Percentiles rank a stretch among this genome's conserved stretches.
Conservation (phyloP, 306 rosid genomes). For the Spatholobus suberectus region DNA sequence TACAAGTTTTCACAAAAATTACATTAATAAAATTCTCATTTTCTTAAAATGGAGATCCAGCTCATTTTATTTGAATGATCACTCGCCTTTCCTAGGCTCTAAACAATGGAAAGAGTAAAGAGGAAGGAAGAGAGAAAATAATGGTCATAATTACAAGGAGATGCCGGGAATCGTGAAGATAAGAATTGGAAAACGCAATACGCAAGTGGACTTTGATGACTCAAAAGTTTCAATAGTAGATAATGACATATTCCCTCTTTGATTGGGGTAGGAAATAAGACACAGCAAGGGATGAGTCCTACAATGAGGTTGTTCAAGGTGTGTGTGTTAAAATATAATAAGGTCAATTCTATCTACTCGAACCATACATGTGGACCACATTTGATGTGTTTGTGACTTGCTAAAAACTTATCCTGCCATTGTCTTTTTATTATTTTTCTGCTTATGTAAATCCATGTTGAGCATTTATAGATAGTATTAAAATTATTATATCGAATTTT, state of each 20-base stretch:
- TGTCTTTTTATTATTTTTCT: not conserved
- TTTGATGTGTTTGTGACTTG: not conserved
- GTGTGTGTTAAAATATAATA: not conserved
- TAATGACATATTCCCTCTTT: not conserved
- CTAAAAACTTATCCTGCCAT: not conserved
- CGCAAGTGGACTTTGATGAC: slow-evolving; percentile 28
- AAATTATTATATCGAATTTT: not conserved
- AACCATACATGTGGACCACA: slow-evolving; percentile 24
- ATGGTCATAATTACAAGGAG: not conserved
- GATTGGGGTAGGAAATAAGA: slow-evolving; percentile 3
- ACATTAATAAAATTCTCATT: not conserved
- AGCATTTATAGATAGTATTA: not conserved
- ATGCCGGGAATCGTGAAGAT: not conserved
- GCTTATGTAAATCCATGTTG: not conserved
- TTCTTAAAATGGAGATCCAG: not conserved
- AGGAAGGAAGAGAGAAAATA: not conserved
- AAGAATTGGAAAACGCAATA: not conserved
- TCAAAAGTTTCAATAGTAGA: slow-evolving; percentile 21
- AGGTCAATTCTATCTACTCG: not conserved
- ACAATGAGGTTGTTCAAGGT: not conserved
- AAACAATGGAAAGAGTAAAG: not conserved
- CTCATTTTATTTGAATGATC: not conserved
- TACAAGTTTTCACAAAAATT: not conserved
- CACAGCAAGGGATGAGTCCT: not conserved
- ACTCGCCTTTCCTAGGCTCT: not conserved